phyloP scores from a whole-genome alignment of 164 flowering plant species.

The Berberis thunbergii region DNA sequence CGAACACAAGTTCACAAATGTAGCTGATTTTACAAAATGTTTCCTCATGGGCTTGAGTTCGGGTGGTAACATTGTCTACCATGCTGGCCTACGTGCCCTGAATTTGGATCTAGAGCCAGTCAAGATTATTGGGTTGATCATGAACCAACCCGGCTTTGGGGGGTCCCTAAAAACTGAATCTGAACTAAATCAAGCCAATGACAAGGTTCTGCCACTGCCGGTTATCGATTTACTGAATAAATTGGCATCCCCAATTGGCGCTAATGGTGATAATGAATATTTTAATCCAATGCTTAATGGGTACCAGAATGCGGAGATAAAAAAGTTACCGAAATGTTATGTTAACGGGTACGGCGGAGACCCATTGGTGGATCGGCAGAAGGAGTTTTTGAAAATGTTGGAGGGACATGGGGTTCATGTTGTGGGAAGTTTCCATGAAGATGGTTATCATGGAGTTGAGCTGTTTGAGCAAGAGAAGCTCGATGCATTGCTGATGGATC shows the following conservation, averaged over 20 bases:
- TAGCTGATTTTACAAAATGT: conserved; percentile 4
- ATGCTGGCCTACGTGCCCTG: not conserved
- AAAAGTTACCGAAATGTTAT: conserved; percentile 1
- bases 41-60: conserved; percentile 6
- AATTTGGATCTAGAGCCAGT: conserved; percentile 8
- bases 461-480: not conserved
- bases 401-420: not conserved
- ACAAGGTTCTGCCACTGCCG: conserved; percentile 11
- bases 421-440: not conserved
- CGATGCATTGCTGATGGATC: not conserved
- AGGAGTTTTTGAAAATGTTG: conserved; percentile 7
- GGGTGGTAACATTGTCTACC: conserved; percentile 5
- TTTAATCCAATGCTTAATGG: conserved; percentile 8
- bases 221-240: conserved; percentile 27
- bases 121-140: not conserved
- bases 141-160: conserved; percentile 1
- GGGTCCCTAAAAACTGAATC: not conserved
- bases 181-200: conserved; percentile 2
- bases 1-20: not conserved
- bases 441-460: conserved; percentile 2
- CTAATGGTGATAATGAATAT: conserved; percentile 20
- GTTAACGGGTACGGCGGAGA: conserved; percentile 14
- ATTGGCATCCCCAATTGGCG: conserved; percentile 25
- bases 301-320: not conserved
- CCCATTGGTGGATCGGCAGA: conserved; percentile 11